Evolutionary conservation across 1,284 basidiomycete species (phyloP), one percentile per base, ranked within the genome.

Genomic region (Ustilago crameri): DNA sequence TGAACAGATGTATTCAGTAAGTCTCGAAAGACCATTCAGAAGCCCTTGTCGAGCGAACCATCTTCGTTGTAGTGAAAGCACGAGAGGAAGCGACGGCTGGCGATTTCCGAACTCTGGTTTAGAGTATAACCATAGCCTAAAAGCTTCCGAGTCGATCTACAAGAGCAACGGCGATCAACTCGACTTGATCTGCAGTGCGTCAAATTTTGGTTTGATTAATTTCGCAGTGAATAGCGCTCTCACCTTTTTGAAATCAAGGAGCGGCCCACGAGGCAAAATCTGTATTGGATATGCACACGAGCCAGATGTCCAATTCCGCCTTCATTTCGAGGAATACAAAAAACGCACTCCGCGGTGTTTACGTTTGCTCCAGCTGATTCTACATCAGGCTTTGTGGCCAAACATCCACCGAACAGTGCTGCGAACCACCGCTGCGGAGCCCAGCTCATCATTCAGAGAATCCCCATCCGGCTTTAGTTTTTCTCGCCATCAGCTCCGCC

Each of bases 381-480:
- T 30, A 30, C 30, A 30, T 30, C 30, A 30, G 12, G 7, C 30
- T 12, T 30, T 7, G 7, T 7, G 30, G 30, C 38, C 17, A 17
- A n/a, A n/a, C 38, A 17, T 40, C 38, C 17, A 40, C 17, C 38
- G 17, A 20, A 2, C 5, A 40, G 18, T 40, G 3, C 10, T 43
- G 12, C 12, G n/a, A n/a, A 23, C 42, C 7, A 22, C 5, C 17
- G 22, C 42, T 26, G n/a, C 24, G 14, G 22, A 22, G 20, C 22
- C n/a, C n/a, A n/a, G n/a, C n/a, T n/a, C n/a, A n/a, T n/a, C n/a
- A n/a, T 30, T 22, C 17, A 12, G 12, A 7, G 22, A 38, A 45
- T 45, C 51, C 51, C 51, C 51, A 53, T 53, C 51, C 51, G 51
- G 43, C 43, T 22, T 9, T 34, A 44, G n/a, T 30, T 3, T 9